phyloP scores from a whole-genome alignment of 2,329 filamentous ascomycete genomes.

The Trichoderma atroviride region DNA sequence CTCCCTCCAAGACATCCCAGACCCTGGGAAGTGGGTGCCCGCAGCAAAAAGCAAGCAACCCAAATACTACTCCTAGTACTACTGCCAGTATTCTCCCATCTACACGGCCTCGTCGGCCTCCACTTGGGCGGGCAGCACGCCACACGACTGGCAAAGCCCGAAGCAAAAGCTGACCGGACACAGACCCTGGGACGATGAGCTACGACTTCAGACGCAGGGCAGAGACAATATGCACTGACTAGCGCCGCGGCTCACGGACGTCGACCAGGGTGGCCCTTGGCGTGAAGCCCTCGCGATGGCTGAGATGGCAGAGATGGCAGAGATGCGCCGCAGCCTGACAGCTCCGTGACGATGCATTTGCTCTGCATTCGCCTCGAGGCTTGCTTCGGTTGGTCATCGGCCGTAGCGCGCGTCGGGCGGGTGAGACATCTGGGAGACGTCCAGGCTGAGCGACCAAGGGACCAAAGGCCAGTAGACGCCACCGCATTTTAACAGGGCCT shows the following conservation, averaged over 20 bases:
- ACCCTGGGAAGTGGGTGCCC: background rate
- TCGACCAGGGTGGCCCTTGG: constrained; percentile 12
- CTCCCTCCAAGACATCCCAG: constrained; percentile 21
- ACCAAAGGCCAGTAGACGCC: constrained; percentile 2
- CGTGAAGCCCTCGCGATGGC: constrained; percentile 5
- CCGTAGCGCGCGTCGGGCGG: constrained; percentile 1
- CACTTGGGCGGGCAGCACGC: constrained; percentile 15
- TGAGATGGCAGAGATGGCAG: constrained; percentile 4
- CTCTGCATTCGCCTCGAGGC: background rate
- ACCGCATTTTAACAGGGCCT: constrained; percentile 9
- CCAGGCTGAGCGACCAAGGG: constrained; percentile 10
- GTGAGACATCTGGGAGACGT: constrained; percentile 19
- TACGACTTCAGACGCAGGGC: constrained; percentile 24
- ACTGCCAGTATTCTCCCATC: background rate
- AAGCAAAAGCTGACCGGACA: background rate
- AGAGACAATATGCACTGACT: constrained; percentile 16
- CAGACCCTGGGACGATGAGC: constrained; percentile 6
- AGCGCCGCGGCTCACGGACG: constrained; percentile 28
- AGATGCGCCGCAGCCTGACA: constrained; percentile 14
- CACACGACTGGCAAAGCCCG: constrained; percentile 8
- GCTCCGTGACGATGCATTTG: constrained; percentile 11
- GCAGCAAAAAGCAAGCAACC: constrained; percentile 12
- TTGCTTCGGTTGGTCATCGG: background rate
- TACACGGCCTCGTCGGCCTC: background rate
- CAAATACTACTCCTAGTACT: background rate